Conservation (phyloP, 805 yeast species). For the Ogataea pini region DNA sequence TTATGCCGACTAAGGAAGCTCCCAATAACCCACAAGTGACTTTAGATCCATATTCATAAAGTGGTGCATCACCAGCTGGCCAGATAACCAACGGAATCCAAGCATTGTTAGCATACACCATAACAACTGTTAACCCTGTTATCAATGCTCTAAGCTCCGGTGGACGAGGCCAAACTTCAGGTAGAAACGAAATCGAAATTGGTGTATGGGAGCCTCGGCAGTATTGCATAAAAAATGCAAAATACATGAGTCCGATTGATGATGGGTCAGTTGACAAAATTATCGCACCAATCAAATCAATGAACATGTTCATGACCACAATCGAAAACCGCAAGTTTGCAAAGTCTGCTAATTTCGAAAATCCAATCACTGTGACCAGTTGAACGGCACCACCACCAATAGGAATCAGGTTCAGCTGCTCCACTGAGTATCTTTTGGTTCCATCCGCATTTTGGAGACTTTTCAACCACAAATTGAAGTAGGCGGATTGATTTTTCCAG, state of each 20-base stretch:
- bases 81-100: slow-evolving; percentile 1
- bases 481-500: not conserved
- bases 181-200: not conserved
- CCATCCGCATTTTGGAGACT: not conserved
- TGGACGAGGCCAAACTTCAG: not conserved
- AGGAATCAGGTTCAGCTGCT: not conserved
- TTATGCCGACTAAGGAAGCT: not conserved
- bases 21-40: not conserved
- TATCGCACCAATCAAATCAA: not conserved
- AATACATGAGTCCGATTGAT: not conserved
- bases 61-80: not conserved
- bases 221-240: not conserved
- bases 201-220: not conserved
- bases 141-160: not conserved
- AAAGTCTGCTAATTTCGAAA: not conserved
- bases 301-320: not conserved
- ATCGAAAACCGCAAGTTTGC: not conserved
- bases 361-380: not conserved
- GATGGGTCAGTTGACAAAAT: not conserved
- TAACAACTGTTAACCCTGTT: not conserved
- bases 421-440: not conserved
- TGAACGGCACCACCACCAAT: not conserved
- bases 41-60: not conserved
- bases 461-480: not conserved
- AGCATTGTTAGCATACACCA: slow-evolving; percentile 2